Percentiles rank a stretch among this genome's conserved stretches.
Conservation (phyloP, 257 asterid species). For the Solanum medicagineum region DNA sequence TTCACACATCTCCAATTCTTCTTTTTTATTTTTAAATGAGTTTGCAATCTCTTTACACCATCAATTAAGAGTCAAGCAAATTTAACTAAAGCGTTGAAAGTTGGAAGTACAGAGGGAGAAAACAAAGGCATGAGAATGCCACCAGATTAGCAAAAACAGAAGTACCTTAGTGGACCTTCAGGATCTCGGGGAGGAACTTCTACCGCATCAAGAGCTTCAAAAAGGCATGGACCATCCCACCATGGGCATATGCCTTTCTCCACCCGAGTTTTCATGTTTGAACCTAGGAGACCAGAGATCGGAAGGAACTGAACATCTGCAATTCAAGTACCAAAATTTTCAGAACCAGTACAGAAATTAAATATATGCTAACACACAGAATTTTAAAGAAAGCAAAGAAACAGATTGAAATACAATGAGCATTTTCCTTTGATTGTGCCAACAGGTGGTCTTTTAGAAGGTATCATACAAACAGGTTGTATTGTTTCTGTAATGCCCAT, state of each 20-base stretch:
- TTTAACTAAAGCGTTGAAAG: background rate
- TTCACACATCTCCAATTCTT: background rate
- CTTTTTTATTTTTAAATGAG: background rate
- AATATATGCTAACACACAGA: background rate
- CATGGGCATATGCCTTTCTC: conserved; percentile 58
- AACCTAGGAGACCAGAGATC: conserved; percentile 76
- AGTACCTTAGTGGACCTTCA: conserved; percentile 79
- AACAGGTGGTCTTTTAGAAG: background rate
- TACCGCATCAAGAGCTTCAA: conserved; percentile 81
- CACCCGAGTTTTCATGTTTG: conserved; percentile 60
- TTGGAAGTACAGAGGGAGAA: background rate
- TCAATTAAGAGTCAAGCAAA: background rate
- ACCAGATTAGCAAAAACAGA: background rate
- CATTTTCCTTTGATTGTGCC: background rate
- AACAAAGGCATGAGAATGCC: background rate
- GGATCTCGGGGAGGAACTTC: conserved; percentile 85
- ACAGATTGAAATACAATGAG: background rate
- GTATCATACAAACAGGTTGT: background rate
- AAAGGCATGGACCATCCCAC: conserved; percentile 87
- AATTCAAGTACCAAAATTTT: background rate
- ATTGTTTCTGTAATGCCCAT: background rate
- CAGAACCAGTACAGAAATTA: background rate
- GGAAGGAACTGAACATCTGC: conserved; percentile 92
- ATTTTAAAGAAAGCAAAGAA: background rate
- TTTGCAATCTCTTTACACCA: background rate